These are phyloP conservation scores for Fallopia convolvulus DNA, from an alignment of 148 eudicot species.

Conservation along the genomic window DNA sequence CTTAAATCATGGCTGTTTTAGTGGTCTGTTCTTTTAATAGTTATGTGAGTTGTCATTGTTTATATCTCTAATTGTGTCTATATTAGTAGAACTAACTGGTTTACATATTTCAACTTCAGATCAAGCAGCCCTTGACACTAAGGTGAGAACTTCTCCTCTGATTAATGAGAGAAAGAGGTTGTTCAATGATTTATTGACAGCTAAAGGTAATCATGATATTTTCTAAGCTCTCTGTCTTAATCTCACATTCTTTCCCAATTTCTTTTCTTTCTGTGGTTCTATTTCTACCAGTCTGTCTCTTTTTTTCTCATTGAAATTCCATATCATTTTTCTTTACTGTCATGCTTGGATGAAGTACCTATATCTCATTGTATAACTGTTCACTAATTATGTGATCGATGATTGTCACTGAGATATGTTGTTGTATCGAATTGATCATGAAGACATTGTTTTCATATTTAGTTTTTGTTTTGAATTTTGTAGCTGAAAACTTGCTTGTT, in stretches of 20 bases:
- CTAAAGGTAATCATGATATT: slow-evolving; percentile 61
- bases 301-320: background rate
- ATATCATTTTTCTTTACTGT: background rate
- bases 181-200: slow-evolving; percentile 89
- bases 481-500: too few species aligned
- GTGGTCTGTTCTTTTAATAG: background rate
- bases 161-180: slow-evolving; percentile 88
- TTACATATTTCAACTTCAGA: slow-evolving; percentile 36
- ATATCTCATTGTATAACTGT: too few species aligned
- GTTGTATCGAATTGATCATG: too few species aligned
- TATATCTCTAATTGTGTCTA: background rate
- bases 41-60: background rate
- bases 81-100: background rate
- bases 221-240: slow-evolving; percentile 17
- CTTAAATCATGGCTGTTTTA: background rate
- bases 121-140: slow-evolving; percentile 85
- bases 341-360: too few species aligned
- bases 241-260: slow-evolving; percentile 5
- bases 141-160: slow-evolving; percentile 78
- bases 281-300: background rate
- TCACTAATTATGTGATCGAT: too few species aligned
- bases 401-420: too few species aligned
- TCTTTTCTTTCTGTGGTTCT: slow-evolving; percentile 2
- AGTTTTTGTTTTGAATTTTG: too few species aligned
- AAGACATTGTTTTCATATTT: too few species aligned